phyloP scores from a whole-genome alignment of 495 filamentous ascomycete species.

The Penicillium pulvis region DNA sequence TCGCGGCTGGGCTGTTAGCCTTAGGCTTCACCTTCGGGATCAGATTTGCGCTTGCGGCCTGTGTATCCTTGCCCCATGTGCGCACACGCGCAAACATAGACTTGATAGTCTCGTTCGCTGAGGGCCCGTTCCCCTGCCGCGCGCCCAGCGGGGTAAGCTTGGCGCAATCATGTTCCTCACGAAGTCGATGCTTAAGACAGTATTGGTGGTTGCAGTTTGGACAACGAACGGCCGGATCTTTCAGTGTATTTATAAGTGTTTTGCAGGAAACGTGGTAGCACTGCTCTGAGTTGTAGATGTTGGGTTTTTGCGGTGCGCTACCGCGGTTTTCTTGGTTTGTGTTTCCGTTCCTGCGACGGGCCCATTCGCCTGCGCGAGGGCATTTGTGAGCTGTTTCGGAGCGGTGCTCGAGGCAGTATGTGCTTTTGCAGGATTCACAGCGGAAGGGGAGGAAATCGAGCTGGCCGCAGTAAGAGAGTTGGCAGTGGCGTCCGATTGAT shows the following conservation, averaged over 20 bases:
- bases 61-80: conserved; percentile 68
- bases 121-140: conserved; percentile 26
- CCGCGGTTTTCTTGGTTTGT: conserved; percentile 23
- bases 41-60: conserved; percentile 43
- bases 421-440: conserved; percentile 84
- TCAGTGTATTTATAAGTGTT: conserved; percentile 77
- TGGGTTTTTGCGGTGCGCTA: conserved; percentile 48
- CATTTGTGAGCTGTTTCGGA: conserved; percentile 84
- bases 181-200: conserved; percentile 87
- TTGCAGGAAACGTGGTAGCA: conserved; percentile 81
- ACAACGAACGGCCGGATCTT: conserved; percentile 80
- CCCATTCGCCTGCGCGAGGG: conserved; percentile 83
- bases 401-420: conserved; percentile 94
- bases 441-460: conserved; percentile 96
- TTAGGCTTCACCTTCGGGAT: conserved; percentile 56
- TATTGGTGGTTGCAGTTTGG: conserved; percentile 78
- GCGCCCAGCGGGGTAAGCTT: conserved; percentile 69
- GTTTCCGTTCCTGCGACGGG: conserved; percentile 56
- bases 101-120: conserved; percentile 50
- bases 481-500: conserved; percentile 87
- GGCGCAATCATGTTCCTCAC: conserved; percentile 85
- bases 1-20: conserved; percentile 58
- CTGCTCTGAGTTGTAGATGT: conserved; percentile 63
- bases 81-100: conserved; percentile 65
- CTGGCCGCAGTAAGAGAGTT: conserved; percentile 85